phyloP scores from a whole-genome alignment of 2,329 filamentous ascomycete genomes.

The Aspergillus novofumigatus region DNA sequence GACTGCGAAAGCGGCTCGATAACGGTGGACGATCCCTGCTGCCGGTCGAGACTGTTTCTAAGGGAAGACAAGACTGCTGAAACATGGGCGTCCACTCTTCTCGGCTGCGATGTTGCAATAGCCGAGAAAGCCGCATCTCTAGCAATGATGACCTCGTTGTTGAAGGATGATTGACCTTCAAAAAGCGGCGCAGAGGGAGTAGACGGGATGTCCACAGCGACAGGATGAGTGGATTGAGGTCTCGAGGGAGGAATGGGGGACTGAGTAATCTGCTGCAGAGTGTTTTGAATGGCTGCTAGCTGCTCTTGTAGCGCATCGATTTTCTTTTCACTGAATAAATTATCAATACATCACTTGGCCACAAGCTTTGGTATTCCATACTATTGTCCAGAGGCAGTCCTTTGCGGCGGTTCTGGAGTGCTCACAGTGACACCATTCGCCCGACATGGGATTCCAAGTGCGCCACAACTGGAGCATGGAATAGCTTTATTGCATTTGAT shows the following conservation, averaged over 20 bases:
- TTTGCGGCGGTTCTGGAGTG: conserved; percentile 3
- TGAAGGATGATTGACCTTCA: conserved; percentile 22
- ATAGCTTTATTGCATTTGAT: conserved; percentile 21
- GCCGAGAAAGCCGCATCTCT: conserved; percentile 21
- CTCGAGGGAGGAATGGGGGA: background rate
- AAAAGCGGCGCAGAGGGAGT: conserved; percentile 18
- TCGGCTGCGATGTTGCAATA: conserved; percentile 7
- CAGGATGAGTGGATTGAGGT: conserved; percentile 5
- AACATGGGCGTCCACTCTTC: conserved; percentile 15
- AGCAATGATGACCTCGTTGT: conserved; percentile 20
- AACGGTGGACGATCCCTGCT: conserved; percentile 1
- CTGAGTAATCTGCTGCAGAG: conserved; percentile 12
- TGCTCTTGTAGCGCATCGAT: conserved; percentile 18
- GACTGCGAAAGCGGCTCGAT: background rate
- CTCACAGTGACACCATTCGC: conserved; percentile 1
- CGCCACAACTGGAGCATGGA: conserved; percentile 21
- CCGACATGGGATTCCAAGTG: conserved; percentile 17
- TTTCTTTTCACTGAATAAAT: conserved; percentile 12
- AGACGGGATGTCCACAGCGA: conserved; percentile 1
- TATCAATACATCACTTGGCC: too few relatives aligned
- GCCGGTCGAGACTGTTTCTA: conserved; percentile 15
- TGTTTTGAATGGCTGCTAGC: conserved; percentile 14
- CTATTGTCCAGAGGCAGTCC: conserved; percentile 10
- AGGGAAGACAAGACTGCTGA: conserved; percentile 17
- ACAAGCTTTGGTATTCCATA: conserved; percentile 2